phyloP scores from a whole-genome alignment of 768 basidiomycete genomes.

The Dentipellis fragilis region DNA sequence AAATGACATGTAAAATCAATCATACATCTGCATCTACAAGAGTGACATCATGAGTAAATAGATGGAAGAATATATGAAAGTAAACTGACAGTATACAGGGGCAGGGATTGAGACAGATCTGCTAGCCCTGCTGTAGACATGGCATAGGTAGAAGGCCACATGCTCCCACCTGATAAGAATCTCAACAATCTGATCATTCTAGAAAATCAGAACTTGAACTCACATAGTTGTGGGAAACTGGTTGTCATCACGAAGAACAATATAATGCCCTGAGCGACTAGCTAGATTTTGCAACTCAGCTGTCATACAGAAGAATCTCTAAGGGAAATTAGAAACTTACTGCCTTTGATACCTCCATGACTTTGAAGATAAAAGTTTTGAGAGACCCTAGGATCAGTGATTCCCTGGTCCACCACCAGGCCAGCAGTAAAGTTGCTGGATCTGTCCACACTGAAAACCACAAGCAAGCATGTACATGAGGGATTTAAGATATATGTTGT shows the following conservation, averaged over 20 bases:
- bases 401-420: slow-evolving; percentile 10
- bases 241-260: slow-evolving; percentile 30
- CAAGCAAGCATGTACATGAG: background rate
- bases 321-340: slow-evolving; percentile 21
- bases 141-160: slow-evolving; percentile 40
- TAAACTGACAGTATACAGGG: slow-evolving; percentile 41
- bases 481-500: background rate
- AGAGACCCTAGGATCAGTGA: slow-evolving; percentile 4
- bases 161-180: slow-evolving; percentile 32
- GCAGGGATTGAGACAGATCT: slow-evolving; percentile 50
- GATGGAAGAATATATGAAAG: background rate
- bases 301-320: no score
- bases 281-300: slow-evolving; percentile 22
- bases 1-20: background rate
- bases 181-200: background rate
- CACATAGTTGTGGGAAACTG: slow-evolving; percentile 18
- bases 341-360: slow-evolving; percentile 22
- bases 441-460: slow-evolving; percentile 1
- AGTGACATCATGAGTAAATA: background rate
- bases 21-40: slow-evolving; percentile 46
- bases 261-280: slow-evolving; percentile 48
- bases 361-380: slow-evolving; percentile 12
- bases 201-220: slow-evolving; percentile 2
- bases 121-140: slow-evolving; percentile 44
- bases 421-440: slow-evolving; percentile 11